These are phyloP conservation scores for Filosporella fistucella DNA, from an alignment of 495 filamentous ascomycete genomes.

Conservation along the genomic window DNA sequence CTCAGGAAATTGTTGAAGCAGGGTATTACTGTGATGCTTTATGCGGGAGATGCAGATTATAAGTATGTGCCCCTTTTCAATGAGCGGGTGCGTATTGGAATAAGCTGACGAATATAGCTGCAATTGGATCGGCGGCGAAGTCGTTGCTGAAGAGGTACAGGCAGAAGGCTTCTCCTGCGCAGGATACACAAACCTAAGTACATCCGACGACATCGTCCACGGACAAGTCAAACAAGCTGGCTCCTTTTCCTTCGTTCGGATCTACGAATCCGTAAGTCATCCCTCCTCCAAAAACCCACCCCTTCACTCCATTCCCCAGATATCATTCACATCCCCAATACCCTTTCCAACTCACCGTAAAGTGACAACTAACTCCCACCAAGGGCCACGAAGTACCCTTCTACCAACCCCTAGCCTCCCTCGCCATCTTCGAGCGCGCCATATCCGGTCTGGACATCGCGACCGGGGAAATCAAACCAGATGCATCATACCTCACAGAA, in stretches of 20 bases:
- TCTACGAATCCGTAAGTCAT: conserved; percentile 24
- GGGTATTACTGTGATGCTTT: conserved; percentile 49
- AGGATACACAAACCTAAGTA: conserved; percentile 49
- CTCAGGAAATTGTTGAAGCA: conserved; percentile 43
- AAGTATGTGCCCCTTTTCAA: conserved; percentile 42
- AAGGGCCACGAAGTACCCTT: conserved; percentile 62
- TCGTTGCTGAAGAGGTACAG: conserved; percentile 39
- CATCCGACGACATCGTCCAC: conserved; percentile 51
- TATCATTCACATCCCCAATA: background rate
- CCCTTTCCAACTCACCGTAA: no score
- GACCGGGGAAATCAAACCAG: conserved; percentile 40
- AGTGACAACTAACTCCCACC: background rate
- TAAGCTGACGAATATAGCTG: conserved; percentile 7
- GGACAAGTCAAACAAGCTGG: conserved; percentile 62
- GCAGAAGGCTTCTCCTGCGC: conserved; percentile 42
- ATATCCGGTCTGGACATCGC: conserved; percentile 55
- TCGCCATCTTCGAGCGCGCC: conserved; percentile 55
- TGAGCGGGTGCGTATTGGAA: conserved; percentile 25
- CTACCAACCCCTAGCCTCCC: conserved; percentile 60
- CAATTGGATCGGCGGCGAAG: conserved; percentile 44
- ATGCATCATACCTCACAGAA: conserved; percentile 36
- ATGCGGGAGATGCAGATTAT: conserved; percentile 60
- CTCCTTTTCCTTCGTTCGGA: conserved; percentile 56
- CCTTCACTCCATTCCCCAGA: background rate
- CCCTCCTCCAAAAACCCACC: background rate